These are phyloP conservation scores for Tremellales sp. DNA, from an alignment of 1,284 basidiomycete species.

Conservation along the genomic window DNA sequence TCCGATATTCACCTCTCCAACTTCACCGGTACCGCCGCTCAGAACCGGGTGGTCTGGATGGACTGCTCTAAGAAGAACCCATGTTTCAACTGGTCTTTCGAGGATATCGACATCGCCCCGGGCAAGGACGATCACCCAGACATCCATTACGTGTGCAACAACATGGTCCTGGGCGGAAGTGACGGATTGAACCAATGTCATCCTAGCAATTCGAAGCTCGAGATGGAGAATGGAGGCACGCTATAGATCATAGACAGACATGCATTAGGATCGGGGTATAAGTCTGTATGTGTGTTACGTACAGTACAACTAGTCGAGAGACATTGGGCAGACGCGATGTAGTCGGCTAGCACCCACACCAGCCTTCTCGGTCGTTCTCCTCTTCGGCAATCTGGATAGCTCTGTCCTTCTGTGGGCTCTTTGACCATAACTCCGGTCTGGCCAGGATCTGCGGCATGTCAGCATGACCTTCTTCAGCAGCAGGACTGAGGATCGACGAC, in stretches of 20 bases:
- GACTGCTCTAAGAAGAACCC: conserved; percentile 28
- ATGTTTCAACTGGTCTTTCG: conserved; percentile 26
- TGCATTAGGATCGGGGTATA: too few relatives aligned
- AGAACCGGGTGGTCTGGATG: conserved; percentile 28
- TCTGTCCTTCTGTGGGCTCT: background rate
- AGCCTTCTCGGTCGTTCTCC: background rate
- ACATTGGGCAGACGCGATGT: background rate
- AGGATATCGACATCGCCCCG: conserved; percentile 20
- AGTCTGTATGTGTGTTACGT: too few relatives aligned
- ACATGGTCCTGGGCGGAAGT: conserved; percentile 16
- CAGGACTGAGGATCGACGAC: conserved; percentile 5
- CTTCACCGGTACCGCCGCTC: conserved; percentile 19
- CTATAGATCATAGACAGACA: background rate
- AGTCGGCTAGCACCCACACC: background rate
- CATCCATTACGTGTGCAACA: conserved; percentile 21
- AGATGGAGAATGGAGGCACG: conserved; percentile 14
- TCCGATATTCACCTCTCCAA: conserved; percentile 28
- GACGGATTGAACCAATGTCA: conserved; percentile 21
- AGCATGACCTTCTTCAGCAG: background rate
- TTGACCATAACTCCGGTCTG: conserved; percentile 1
- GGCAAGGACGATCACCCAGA: conserved; percentile 25
- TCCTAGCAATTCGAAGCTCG: conserved; percentile 19
- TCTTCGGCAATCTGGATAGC: background rate
- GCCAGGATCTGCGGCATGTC: background rate
- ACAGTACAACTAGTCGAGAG: too few relatives aligned